phyloP scores from a whole-genome alignment of 2,329 filamentous ascomycete species.

The Alternaria dauci region DNA sequence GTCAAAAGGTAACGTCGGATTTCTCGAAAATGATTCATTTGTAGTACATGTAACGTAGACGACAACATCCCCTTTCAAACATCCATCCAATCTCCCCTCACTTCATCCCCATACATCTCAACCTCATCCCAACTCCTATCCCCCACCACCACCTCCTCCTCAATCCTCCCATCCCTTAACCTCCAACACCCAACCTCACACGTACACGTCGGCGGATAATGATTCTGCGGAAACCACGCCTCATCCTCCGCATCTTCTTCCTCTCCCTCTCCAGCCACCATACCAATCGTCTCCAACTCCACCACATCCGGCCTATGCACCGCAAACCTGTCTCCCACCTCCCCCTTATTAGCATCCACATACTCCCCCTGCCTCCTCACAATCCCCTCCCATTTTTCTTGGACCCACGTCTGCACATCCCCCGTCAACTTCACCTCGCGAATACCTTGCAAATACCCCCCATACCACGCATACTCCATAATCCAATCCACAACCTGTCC shows the following conservation, averaged over 20 bases:
- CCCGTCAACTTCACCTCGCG: constrained; percentile 8
- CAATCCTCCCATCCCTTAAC: neutral
- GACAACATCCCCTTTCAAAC: no score
- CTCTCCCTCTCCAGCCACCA: neutral
- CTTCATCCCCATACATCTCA: neutral
- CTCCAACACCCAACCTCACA: constrained; percentile 1
- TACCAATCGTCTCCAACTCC: constrained; percentile 2
- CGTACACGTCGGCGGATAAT: neutral
- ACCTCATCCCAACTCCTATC: neutral
- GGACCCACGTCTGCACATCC: constrained; percentile 27
- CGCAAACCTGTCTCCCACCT: neutral
- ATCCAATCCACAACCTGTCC: constrained; percentile 2
- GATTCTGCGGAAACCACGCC: neutral
- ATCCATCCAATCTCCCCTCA: neutral
- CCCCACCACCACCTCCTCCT: neutral
- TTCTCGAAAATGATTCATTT: no score
- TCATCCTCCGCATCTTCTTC: neutral
- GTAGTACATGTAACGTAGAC: no score
- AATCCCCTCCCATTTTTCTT: constrained; percentile 24
- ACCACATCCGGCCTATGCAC: constrained; percentile 1
- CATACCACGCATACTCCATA: neutral
- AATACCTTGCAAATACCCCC: neutral
- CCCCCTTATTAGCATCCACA: no score
- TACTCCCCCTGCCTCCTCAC: constrained; percentile 1
- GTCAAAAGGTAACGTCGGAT: no score